Base-by-base conservation (phyloP, 2,329 filamentous ascomycete species). In the Berkeleyomyces rouxiae region DNA sequence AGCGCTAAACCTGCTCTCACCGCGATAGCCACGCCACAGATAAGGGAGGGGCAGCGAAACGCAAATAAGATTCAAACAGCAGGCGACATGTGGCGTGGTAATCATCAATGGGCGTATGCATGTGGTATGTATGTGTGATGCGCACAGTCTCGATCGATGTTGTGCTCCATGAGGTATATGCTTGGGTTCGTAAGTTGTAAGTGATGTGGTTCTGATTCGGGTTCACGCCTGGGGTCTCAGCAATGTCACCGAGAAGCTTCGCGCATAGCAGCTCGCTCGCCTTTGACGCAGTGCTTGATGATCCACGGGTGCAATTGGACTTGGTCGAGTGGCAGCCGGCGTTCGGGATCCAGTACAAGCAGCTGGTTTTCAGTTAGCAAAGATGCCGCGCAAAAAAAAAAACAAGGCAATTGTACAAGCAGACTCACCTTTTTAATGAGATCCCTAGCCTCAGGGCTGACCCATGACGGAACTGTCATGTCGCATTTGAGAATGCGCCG, bases 261-360 rank as follows among this genome's bases (percentile, higher is more conserved):
- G 64, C 76, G 77, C 70, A 77, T 79, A 44, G 75, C 68, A 4
- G 76, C 77, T 61, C 78, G 74, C 70, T 81, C 78, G n/a, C 79
- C 78, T 74, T 82, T 83, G 67, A 86, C 80, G 72, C 92, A 97
- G 74, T 97, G 89, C 78, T 96, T 97, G 68, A 96, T 73, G 69
- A 99, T 96, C 93, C 93, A 99, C 16, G 93, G 92, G 72, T 97
- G 93, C 61, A 80, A 80, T 73, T 92, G 86, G 44, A 97, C 87
- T 64, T 95, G 86, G 13, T 96, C 90, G 9, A 99, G 82, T 3
- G 90, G 82, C 68, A 99, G 88, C 67, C 93, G 81, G 79, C 96
- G 96, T 70, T 95, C 90, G 0, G 93, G 93, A 70, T 97, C 90
- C 63, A 97, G 80, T 23, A 96, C 90, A 51, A 99, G 82, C 46